Base-by-base conservation (phyloP, 345 rosid species). In the Gossypium anomalum region DNA sequence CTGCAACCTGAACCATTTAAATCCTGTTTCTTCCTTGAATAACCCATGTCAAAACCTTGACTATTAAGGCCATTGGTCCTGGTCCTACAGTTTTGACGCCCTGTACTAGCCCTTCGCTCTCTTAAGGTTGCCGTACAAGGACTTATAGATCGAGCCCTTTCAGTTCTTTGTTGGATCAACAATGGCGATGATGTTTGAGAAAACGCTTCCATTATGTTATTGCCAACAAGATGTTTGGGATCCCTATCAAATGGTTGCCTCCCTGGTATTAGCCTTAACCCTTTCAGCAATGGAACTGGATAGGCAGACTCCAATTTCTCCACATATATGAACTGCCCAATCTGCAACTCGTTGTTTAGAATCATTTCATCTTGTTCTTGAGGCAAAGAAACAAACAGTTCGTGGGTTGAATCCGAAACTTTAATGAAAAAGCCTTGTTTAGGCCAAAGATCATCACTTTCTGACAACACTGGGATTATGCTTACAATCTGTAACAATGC, bases 361-460 rank as follows among this genome's bases (percentile, higher is more conserved):
- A 93, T 80, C 87, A 90, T 86, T 48, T 88, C 89, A 64, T 88
- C 89, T 34, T 88, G 86, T 73, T 87, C 87, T 72, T 83, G 80
- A 1, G 94, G 89, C 80, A 93, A 84, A 29, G 94, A 89, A 66
- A 83, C 89, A 73, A 57, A 57, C 78, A 88, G 72, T 85, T 77
- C 14, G 87, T 90, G 94, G 5, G 92, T 82, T 48, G 84, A 80
- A 79, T 92, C 93, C 0, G 91, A 81, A 67, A 91, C 85, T 81
- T 88, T 82, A 45, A 88, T 73, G 80, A 86, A 86, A 76, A 93
- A 91, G 13, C 98, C 97, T 77, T 80, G 82, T 78, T 87, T 88
- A 22, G 91, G 94, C 93, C 90, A 93, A 72, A 91, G 87, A 58
- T 89, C 89, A 51, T 88, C 90, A 23, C 86, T 89, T 34, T 86